These are phyloP conservation scores for Bruguiera hainesii DNA, from an alignment of 441 rosid species.

Conservation along the genomic window DNA sequence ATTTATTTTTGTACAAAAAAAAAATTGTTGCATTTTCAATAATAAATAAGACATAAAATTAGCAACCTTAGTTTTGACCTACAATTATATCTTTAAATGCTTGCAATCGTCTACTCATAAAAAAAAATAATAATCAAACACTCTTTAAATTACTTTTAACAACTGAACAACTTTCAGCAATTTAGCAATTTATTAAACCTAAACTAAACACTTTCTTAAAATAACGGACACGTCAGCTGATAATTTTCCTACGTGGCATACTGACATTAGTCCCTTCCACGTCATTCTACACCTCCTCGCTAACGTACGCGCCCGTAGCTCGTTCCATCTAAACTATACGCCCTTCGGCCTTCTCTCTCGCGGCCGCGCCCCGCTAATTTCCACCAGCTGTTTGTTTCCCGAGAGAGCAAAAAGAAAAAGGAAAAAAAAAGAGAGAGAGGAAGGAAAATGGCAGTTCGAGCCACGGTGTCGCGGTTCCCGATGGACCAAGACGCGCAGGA, in stretches of 20 bases:
- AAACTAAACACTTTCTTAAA: no score
- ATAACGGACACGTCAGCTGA: neutral
- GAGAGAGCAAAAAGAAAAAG: constrained; percentile 5
- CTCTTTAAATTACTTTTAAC: no score
- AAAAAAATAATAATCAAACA: no score
- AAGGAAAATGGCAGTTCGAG: constrained; percentile 68
- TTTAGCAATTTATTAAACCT: no score
- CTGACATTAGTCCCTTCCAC: constrained; percentile 20
- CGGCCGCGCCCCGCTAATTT: neutral
- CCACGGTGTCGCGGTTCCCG: constrained; percentile 82
- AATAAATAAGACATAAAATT: no score
- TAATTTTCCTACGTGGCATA: constrained; percentile 20
- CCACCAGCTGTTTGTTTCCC: constrained; percentile 21
- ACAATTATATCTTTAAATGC: no score
- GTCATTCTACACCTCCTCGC: constrained; percentile 2
- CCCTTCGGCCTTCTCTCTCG: neutral
- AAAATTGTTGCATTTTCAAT: no score
- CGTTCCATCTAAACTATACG: neutral
- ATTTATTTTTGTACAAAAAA: no score
- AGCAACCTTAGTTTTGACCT: no score
- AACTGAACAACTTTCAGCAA: no score
- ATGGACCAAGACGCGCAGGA: constrained; percentile 76
- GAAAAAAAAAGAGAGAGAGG: neutral
- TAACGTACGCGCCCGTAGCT: neutral
- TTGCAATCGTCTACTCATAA: no score